Evolutionary conservation across 2,329 filamentous ascomycete species (phyloP).

Genomic region (Aspergillus sp.): DNA sequence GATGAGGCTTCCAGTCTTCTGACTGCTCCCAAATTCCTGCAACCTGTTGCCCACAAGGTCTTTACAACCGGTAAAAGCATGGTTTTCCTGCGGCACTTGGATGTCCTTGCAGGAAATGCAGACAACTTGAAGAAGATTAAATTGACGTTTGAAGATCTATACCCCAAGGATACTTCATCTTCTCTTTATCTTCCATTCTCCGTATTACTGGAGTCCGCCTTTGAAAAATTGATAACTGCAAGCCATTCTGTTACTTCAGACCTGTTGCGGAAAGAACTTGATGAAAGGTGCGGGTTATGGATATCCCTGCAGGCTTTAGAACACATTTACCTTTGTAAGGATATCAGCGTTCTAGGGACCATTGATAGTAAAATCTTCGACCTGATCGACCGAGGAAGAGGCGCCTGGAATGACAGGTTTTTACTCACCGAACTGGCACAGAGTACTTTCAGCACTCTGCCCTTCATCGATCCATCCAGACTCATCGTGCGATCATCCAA

Average conservation of each 20-base stretch:
- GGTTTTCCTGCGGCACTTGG: constrained; percentile 72
- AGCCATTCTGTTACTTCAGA: constrained; percentile 67
- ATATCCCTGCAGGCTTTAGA: constrained; percentile 63
- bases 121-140: constrained; percentile 31
- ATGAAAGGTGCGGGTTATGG: constrained; percentile 64
- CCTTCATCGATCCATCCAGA: constrained; percentile 55
- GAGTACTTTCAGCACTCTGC: constrained; percentile 57
- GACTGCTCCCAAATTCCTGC: constrained; percentile 70
- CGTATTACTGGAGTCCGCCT: constrained; percentile 66
- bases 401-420: constrained; percentile 75
- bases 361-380: constrained; percentile 70
- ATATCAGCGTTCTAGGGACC: constrained; percentile 62
- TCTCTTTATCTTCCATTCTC: constrained; percentile 41
- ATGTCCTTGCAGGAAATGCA: constrained; percentile 30
- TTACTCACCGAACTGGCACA: constrained; percentile 73
- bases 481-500: constrained; percentile 54
- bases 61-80: constrained; percentile 87
- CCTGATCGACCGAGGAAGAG: constrained; percentile 59
- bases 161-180: constrained; percentile 34
- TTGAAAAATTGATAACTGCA: constrained; percentile 71
- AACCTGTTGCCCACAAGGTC: constrained; percentile 64
- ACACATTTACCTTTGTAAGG: constrained; percentile 69
- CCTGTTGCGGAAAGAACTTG: constrained; percentile 62
- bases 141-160: constrained; percentile 24
- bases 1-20: constrained; percentile 53